Base-by-base conservation (phyloP, 1,139 yeast genomes). In the Kluyveromyces marxianus region DNA sequence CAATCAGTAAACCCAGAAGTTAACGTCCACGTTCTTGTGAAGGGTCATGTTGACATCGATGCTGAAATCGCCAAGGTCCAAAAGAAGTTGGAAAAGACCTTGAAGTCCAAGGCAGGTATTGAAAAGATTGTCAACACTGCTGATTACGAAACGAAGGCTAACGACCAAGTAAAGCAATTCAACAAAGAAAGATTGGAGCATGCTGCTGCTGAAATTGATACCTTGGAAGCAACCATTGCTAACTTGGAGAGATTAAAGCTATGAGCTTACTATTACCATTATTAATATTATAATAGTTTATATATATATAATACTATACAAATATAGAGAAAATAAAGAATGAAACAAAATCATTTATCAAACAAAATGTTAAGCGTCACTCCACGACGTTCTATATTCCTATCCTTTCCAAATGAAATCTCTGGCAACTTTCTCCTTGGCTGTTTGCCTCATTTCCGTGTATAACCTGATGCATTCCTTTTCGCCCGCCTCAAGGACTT, bases 31-130 rank as follows among this genome's bases (percentile, higher is more conserved):
- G 79, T 90, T 34, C 76, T 92, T 64, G 97, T 92, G 49, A 88
- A 88, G 75, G 97, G 97, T 47, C 94, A 86, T 65, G 81, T 92
- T 57, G 97, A 92, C 65, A 78, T 90, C 58, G 97, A 89, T 58
- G 83, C 85, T 44, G 97, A 92, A 69, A 86, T 92, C 59, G 63
- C 74, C 55, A 92, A 90, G 76, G 95, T 90, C 40, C 67, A 74
- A 59, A 81, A 79, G 76, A 89, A 85, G 71, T 75, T 89, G 61
- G 74, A 69, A 48, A 81, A 79, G 67, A 70, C 75, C 37, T 64
- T 67, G 52, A 74, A 71, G 56, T 62, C 72, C 47, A 73, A 76
- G 59, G 70, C 69, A 40, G 67, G 71, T 50, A 69, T 82, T 47
- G 75, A 76, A 56, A 82, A 81, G 69, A 76, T 79, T 50, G 77